Evolutionary conservation across 2,329 filamentous ascomycete species (phyloP), one percentile per base, ranked within the genome.

Genomic region (Penicillium sp.): DNA sequence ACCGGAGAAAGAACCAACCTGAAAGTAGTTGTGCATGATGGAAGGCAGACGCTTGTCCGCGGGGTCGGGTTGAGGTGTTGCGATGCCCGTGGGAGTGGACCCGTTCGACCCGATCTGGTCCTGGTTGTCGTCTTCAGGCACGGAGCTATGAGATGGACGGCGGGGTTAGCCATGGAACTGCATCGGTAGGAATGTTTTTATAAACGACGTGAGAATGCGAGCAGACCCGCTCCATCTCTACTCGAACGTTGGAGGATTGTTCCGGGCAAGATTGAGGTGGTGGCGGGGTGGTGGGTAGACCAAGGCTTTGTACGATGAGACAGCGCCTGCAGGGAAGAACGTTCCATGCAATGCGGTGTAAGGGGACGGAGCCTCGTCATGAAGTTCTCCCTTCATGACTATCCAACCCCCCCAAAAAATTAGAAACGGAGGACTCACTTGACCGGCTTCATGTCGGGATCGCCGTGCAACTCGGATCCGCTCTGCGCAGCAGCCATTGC

Each of bases 11-110:
- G 83, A 83, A 96, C 94, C 87, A 95, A 99, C 94, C 92, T 99
- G 94, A 83, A 97, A 96, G 81, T 94, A 96, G 81, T 88, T 95
- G 74, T 86, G 84, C 82, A 94, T 88, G 79, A 97, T 95, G 72
- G 91, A 90, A 63, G 94, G 94, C 70, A 95, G 81, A 76, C 94
- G 88, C 78, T 96, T 96, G 79, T 99, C 94, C 69, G 89, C 87
- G 58, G 88, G 87, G 76, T 97, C 92, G 62, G 94, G 94, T 68
- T 92, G 89, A 63, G 94, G 94, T 57, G 94, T 99, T 62, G 90
- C 89, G 72, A 95, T 84, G 68, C 92, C 91, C 63, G 92, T 95
- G 67, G 91, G 88, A 65, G 91, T 94, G 48, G 89, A 92, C 64
- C 90, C 88, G 72, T 78, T 81, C 51, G 88, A 89, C 69, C 90